A percentile compares a stretch with the other conserved stretches of the same genome.
phyloP scores from a whole-genome alignment of 2,329 filamentous ascomycete genomes.

The Penicillium sp. region DNA sequence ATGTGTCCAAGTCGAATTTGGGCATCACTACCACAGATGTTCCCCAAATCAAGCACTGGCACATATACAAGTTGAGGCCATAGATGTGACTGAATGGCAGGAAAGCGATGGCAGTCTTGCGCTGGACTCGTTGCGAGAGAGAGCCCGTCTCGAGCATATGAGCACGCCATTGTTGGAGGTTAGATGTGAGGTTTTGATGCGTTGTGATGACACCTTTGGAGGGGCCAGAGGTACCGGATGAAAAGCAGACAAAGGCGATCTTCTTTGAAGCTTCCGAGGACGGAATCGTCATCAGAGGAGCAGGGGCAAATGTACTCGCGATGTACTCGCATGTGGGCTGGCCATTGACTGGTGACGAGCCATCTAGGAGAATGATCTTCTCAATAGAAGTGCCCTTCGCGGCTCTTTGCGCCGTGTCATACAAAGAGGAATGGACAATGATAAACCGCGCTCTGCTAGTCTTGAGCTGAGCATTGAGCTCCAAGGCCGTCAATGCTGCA shows the following conservation, averaged over 20 bases:
- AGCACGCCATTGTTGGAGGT: constrained; percentile 30
- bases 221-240: constrained; percentile 32
- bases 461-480: constrained; percentile 32
- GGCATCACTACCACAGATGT: constrained; percentile 26
- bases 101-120: constrained; percentile 27
- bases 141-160: constrained; percentile 21
- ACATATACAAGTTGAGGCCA: constrained; percentile 28
- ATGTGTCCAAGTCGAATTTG: constrained; percentile 28
- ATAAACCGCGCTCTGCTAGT: constrained; percentile 29
- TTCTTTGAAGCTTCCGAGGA: constrained; percentile 21
- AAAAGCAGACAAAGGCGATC: constrained; percentile 31
- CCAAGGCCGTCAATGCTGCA: constrained; percentile 25
- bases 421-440: constrained; percentile 27
- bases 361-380: constrained; percentile 25
- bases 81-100: constrained; percentile 34
- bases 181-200: constrained; percentile 30
- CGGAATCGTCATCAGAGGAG: constrained; percentile 16
- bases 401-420: constrained; percentile 25
- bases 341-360: constrained; percentile 16
- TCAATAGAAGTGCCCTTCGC: constrained; percentile 26
- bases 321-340: constrained; percentile 27
- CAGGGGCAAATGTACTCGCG: constrained; percentile 22
- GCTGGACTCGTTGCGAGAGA: constrained; percentile 16
- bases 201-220: constrained; percentile 32
- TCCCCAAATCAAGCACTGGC: constrained; percentile 26